Base-by-base conservation (phyloP, 805 yeast species). In the Saturnispora dispora region DNA sequence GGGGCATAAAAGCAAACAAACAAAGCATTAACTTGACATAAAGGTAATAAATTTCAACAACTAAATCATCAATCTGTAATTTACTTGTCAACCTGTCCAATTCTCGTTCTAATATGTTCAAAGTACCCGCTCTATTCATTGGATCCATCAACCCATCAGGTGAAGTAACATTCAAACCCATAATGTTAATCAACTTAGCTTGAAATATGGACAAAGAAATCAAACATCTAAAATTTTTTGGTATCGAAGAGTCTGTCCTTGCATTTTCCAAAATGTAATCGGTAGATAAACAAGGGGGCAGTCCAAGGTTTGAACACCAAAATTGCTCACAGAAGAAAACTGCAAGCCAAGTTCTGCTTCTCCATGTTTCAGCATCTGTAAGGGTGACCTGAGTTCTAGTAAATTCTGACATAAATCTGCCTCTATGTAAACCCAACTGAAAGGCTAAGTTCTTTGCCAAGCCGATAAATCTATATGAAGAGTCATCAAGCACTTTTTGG, bases 361-460 rank as follows among this genome's bases (percentile, higher is more conserved):
- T 76, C 97, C 96, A 90, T 61, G 82, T 83, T 58, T 88, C 96
- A 5, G 96, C 91, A 66, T 90, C 88, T 0, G 91, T 91, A 66
- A 89, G 73, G 23, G 87, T 78, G 4, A 85, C 93, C 63, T 90
- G 97, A 30, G 91, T 86, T 61, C 97, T 75, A 6, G 95, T 83
- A 58, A 90, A 90, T 61, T 90, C 97, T 55, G 85, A 81, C 57
- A 90, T 88, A 64, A 90, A 90, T 63, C 85, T 86, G 25, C 96
- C 97, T 57, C 96, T 72, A 66, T 90, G 97, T 54, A 90, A 72
- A 10, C 97, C 97, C 35, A 90, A 69, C 64, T 90, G 97, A 57
- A 85, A 77, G 0, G 95, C 87, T 48, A 90, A 70, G 53, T 83
- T 81, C 58, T 88, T 88, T 1, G 96, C 96, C 43, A 90, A 71